These are phyloP conservation scores for Silene vulgaris DNA, from an alignment of 179 eudicot species.

Conservation along the genomic window DNA sequence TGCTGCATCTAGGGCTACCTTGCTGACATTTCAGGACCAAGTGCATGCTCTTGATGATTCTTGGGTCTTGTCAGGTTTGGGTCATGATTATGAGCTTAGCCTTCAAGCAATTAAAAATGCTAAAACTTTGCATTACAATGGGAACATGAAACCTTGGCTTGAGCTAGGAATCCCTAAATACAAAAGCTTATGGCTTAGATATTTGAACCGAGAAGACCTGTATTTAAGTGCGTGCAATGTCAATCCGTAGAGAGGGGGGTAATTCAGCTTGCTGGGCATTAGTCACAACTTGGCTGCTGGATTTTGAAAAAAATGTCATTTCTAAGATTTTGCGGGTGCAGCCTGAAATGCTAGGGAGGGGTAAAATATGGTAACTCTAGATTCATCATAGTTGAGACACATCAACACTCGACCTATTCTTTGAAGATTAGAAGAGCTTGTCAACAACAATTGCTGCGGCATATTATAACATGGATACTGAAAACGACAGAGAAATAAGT, in stretches of 20 bases:
- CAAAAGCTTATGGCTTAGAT: constrained; percentile 58
- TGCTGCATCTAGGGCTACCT: constrained; percentile 56
- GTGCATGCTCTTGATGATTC: constrained; percentile 60
- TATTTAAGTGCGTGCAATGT: constrained; percentile 79
- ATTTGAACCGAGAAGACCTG: constrained; percentile 50
- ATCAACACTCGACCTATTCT: constrained; percentile 23
- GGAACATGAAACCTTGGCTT: constrained; percentile 97
- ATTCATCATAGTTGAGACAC: constrained; percentile 21
- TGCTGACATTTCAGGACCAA: constrained; percentile 62
- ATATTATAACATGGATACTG: constrained; percentile 13
- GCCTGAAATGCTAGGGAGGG: constrained; percentile 17
- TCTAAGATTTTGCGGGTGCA: constrained; percentile 19
- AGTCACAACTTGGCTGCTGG: constrained; percentile 11
- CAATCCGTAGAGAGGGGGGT: constrained; percentile 35
- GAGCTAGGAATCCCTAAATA: constrained; percentile 77
- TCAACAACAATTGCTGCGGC: constrained; percentile 10
- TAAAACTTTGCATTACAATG: constrained; percentile 69
- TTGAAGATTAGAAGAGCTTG: constrained; percentile 21
- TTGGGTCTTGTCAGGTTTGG: constrained; percentile 77
- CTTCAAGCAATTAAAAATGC: constrained; percentile 44
- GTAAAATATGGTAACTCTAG: constrained; percentile 18
- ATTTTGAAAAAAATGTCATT: constrained; percentile 10
- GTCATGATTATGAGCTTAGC: constrained; percentile 67
- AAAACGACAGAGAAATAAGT: constrained; percentile 20
- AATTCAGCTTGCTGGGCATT: constrained; percentile 17